phyloP scores from a whole-genome alignment of 495 filamentous ascomycete genomes.

The Trichoderma erinaceum region DNA sequence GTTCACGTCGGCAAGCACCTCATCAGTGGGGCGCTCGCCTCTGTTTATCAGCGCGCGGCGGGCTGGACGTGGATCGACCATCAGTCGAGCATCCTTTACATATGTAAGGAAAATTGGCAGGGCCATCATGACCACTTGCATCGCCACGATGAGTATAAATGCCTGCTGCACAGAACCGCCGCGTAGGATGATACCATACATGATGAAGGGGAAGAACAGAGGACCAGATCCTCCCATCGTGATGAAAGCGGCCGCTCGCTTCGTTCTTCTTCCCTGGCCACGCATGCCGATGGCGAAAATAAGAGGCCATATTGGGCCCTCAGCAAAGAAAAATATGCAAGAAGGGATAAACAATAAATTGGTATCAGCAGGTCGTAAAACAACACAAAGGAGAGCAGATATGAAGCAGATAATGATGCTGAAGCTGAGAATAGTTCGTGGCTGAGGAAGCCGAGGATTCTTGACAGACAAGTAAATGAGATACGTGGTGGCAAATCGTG shows the following conservation, averaged over 20 bases:
- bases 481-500: conserved; percentile 40
- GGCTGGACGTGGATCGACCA: conserved; percentile 30
- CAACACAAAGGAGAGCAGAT: conserved; percentile 38
- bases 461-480: conserved; percentile 48
- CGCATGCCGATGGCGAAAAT: conserved; percentile 64
- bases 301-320: conserved; percentile 64
- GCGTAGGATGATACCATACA: conserved; percentile 32
- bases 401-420: conserved; percentile 41
- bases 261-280: conserved; percentile 64
- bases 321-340: conserved; percentile 60
- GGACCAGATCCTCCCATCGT: conserved; percentile 62
- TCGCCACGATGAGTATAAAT: conserved; percentile 31
- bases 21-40: neutral
- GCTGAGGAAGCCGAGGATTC: conserved; percentile 37
- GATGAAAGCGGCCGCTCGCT: conserved; percentile 59
- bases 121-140: conserved; percentile 29
- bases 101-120: conserved; percentile 36
- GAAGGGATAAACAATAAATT: conserved; percentile 51
- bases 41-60: neutral
- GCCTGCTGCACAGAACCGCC: conserved; percentile 31
- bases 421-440: conserved; percentile 49
- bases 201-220: conserved; percentile 60
- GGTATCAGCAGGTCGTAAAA: conserved; percentile 42
- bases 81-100: conserved; percentile 30
- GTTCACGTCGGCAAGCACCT: neutral